phyloP scores from a whole-genome alignment of 805 yeast species.

The Limtongia smithiae region DNA sequence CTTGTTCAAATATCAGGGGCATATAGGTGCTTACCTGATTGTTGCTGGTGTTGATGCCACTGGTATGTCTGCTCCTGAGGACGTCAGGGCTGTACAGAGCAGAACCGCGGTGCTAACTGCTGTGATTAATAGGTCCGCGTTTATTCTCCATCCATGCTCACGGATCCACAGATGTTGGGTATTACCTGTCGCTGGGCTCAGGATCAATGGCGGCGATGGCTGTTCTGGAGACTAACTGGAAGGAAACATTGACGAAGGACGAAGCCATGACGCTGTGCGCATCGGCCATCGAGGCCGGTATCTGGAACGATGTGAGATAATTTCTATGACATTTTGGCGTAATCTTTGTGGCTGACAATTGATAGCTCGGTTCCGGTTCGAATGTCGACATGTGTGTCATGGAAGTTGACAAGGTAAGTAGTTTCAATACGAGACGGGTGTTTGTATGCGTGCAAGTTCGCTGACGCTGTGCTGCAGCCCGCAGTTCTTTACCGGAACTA shows the following conservation, averaged over 20 bases:
- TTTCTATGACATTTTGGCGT: neutral
- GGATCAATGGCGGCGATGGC: conserved; percentile 99
- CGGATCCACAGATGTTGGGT: conserved; percentile 96
- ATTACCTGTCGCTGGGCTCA: conserved; percentile 87
- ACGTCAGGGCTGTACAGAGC: too few relatives aligned
- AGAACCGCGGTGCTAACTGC: neutral
- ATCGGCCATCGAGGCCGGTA: conserved; percentile 94
- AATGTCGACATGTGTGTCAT: conserved; percentile 96
- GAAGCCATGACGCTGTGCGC: conserved; percentile 90
- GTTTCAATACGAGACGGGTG: neutral
- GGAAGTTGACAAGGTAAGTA: conserved; percentile 76
- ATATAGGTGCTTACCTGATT: conserved; percentile 93
- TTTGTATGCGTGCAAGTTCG: neutral
- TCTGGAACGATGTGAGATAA: conserved; percentile 74
- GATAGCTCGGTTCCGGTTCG: conserved; percentile 85
- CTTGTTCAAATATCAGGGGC: conserved; percentile 94
- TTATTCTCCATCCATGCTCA: conserved; percentile 93
- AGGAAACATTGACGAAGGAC: conserved; percentile 68
- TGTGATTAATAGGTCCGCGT: conserved; percentile 50
- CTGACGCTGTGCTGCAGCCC: conserved; percentile 36
- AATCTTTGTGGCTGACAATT: neutral
- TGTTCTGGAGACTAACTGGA: conserved; percentile 86
- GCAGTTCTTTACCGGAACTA: conserved; percentile 82
- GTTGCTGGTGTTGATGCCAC: conserved; percentile 98
- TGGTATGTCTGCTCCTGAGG: conserved; percentile 46